Base-by-base conservation (phyloP, 2,329 filamentous ascomycete species). In the Bertia moriformis region DNA sequence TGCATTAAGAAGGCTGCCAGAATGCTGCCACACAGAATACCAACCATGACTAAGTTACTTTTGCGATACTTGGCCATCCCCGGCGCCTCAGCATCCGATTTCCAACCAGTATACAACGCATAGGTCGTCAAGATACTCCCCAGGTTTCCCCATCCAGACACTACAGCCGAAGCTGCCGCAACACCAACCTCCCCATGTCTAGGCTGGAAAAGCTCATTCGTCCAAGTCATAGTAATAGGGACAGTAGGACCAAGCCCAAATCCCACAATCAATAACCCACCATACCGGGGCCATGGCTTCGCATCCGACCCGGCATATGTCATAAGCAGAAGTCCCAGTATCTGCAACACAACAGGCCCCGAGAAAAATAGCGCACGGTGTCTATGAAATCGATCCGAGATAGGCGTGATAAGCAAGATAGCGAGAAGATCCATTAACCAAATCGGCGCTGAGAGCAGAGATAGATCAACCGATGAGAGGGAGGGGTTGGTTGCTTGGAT, bases 361-460 rank as follows among this genome's bases (percentile, higher is more conserved):
- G 78, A 79, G 63, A 94, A 94, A 67, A 93, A 88, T 41, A 85
- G 57, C 2, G 84, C 78, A 14, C 87, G 81, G 51, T 83, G 70
- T 42, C 70, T 71, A 60, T 93, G 83, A 66, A 93, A 93, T 41
- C 85, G 78, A 57, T 94, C 87, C 1, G 84, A 88, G 43, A 93
- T 66, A 1, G 87, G 87, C 1, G 85, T 93, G 17, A 93, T 69
- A 14, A 93, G 66, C 37, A 94, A 67, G 51, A 94, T 94, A 24
- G 86, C 84, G 41, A 88, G 78, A 27, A 93, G 70, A 52, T 94
- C 87, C 79, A 87, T 86, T 78, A 94, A 80, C 87, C 87, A 94
- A 51, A 94, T 94, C 0, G 87, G 87, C 2, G 87, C 86, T 51
- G 87, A 88, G 19, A 94, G 67, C 50, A 94, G 62, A 60, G 83